Evolutionary conservation across 1,284 basidiomycete genomes (phyloP).

Genomic region (Sporisorium scitamineum): DNA sequence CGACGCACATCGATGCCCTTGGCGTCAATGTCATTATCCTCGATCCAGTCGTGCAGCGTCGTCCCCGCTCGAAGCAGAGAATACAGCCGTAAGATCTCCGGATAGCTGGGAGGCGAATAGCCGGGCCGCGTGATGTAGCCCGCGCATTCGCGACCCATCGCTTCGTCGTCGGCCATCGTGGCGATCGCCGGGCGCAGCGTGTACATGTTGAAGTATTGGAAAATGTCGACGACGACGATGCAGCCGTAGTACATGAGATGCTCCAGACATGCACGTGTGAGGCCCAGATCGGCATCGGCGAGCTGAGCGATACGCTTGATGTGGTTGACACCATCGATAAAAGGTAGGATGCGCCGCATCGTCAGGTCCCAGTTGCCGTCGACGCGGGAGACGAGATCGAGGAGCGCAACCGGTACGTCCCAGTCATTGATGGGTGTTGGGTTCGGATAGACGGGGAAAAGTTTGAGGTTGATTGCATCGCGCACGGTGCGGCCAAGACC

Average conservation of each 20-base stretch:
- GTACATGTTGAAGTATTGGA: slow-evolving; percentile 95
- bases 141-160: slow-evolving; percentile 87
- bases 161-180: slow-evolving; percentile 83
- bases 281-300: slow-evolving; percentile 86
- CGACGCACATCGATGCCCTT: slow-evolving; percentile 88
- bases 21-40: slow-evolving; percentile 74
- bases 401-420: slow-evolving; percentile 92
- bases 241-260: slow-evolving; percentile 98
- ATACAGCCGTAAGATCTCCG: slow-evolving; percentile 82
- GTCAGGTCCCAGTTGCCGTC: slow-evolving; percentile 97
- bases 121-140: slow-evolving; percentile 85
- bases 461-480: slow-evolving; percentile 76
- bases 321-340: slow-evolving; percentile 91
- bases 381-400: slow-evolving; percentile 82
- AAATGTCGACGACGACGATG: slow-evolving; percentile 94
- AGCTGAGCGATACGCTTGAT: slow-evolving; percentile 89
- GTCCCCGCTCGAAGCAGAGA: slow-evolving; percentile 85
- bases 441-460: slow-evolving; percentile 96
- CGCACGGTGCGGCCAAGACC: slow-evolving; percentile 66
- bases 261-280: slow-evolving; percentile 87
- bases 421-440: slow-evolving; percentile 89
- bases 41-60: slow-evolving; percentile 90
- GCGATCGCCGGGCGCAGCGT: slow-evolving; percentile 85
- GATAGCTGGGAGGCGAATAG: slow-evolving; percentile 65
- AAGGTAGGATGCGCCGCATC: slow-evolving; percentile 77